Base-by-base conservation (phyloP, 2,329 filamentous ascomycete genomes). In the Fusarium lateritium region DNA sequence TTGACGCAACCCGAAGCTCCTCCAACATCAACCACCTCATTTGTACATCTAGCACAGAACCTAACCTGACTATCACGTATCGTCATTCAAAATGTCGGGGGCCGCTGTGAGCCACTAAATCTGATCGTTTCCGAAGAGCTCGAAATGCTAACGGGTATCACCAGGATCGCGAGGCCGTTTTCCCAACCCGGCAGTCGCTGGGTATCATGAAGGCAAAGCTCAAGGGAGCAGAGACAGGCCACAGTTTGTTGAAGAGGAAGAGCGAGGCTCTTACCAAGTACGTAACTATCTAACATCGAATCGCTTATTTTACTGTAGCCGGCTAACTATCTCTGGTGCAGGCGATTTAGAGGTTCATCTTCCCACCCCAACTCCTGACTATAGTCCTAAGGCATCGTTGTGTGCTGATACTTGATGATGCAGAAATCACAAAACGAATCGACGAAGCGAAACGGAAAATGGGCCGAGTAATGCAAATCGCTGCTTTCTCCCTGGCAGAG, bases 381-480 rank as follows among this genome's bases (percentile, higher is more conserved):
- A 22, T 17, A 9, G 15, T 15, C 14, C 22, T 43, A 21, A 31
- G 26, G 45, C 36, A 74, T 71, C 21, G 49, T 56, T 39, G 52
- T 49, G 43, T 65, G 49, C 54, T 73, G 36, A 75, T 58, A 33
- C 22, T n/a, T 39, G 19, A 22, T 40, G 14, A 36, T 21, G 71
- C 79, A 93, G 96, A 99, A 76, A 99, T 99, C 76, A 98, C 96
- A 50, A 90, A 91, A 79, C 92, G 96, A 77, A 99, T 99, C 81
- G 95, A 99, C 83, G 96, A 99, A 81, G 96, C 96, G 42, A 99
- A 99, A 83, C 92, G 94, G 75, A 99, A 99, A 85, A 99, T 99
- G 95, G 96, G 96, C 60, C 89, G 95, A 34, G 96, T 99, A 38
- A 99, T 99, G 96, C 95, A 98, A 81, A 97, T 99, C 77, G 96